These are phyloP conservation scores for Xylaria hypoxylon DNA, from an alignment of 2,329 filamentous ascomycete species.

Conservation along the genomic window DNA sequence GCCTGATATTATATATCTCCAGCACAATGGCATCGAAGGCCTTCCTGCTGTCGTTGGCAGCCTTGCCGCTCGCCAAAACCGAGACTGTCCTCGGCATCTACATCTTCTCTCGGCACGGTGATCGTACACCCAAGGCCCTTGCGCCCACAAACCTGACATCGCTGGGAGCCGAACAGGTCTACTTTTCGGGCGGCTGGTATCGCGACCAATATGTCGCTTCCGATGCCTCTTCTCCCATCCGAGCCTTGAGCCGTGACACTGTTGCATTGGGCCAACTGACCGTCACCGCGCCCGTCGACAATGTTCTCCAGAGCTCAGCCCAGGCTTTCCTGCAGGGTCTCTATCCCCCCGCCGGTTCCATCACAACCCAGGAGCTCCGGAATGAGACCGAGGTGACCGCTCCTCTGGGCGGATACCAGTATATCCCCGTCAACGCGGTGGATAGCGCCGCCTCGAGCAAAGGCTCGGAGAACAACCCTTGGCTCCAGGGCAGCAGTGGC, in stretches of 20 bases:
- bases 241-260: constrained; percentile 72
- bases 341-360: constrained; percentile 78
- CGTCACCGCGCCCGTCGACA: constrained; percentile 78
- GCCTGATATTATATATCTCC: constrained; percentile 9
- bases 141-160: constrained; percentile 79
- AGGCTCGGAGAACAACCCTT: constrained; percentile 67
- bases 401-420: constrained; percentile 84
- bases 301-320: constrained; percentile 83
- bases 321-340: constrained; percentile 85
- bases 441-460: constrained; percentile 64
- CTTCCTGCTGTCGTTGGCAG: constrained; percentile 55
- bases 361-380: constrained; percentile 70
- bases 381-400: constrained; percentile 75
- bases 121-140: constrained; percentile 82
- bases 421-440: constrained; percentile 78
- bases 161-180: constrained; percentile 82
- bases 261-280: constrained; percentile 77
- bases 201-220: constrained; percentile 78
- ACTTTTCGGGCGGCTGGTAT: constrained; percentile 78
- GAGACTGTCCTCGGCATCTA: constrained; percentile 85
- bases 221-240: constrained; percentile 69
- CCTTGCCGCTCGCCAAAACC: constrained; percentile 52
- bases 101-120: constrained; percentile 90
- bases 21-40: constrained; percentile 56
- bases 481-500: constrained; percentile 69